A percentile compares a stretch with the other conserved stretches of the same genome.
Evolutionary conservation across 305 asterid genomes (phyloP).

Genomic region (Caryopteris hybrid): DNA sequence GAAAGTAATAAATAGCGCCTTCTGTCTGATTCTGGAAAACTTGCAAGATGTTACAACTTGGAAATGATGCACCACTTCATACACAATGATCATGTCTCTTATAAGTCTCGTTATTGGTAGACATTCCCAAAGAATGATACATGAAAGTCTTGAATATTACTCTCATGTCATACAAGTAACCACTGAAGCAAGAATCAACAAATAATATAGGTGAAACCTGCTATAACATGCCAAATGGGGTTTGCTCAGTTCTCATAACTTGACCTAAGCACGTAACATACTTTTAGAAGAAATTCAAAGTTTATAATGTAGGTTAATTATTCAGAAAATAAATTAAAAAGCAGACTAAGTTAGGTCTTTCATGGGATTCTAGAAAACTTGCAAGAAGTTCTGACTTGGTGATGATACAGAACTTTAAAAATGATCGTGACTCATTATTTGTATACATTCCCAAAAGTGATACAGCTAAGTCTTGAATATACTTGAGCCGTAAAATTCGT

Average conservation of each 20-base stretch:
- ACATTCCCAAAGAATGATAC: neutral
- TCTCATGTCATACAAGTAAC: neutral
- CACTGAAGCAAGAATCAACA: slow-evolving; percentile 13
- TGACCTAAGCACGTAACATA: slow-evolving; percentile 43
- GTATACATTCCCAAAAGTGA: neutral
- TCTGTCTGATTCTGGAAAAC: neutral
- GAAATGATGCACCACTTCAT: neutral
- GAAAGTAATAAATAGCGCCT: neutral
- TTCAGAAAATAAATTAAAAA: neutral
- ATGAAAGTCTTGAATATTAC: neutral
- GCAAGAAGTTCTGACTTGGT: neutral
- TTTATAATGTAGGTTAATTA: neutral
- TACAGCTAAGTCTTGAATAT: neutral
- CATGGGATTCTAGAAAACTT: neutral
- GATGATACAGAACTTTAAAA: neutral
- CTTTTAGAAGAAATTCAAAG: neutral
- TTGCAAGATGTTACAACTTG: neutral
- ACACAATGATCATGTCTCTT: slow-evolving; percentile 1
- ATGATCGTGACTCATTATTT: neutral
- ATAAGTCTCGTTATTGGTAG: neutral
- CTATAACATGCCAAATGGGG: slow-evolving; percentile 98
- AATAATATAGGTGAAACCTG: slow-evolving; percentile 51
- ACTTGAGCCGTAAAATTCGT: neutral
- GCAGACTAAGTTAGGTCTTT: neutral
- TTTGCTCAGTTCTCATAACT: slow-evolving; percentile 97